Evolutionary conservation across 2,329 filamentous ascomycete species (phyloP), one percentile per base, ranked within the genome.

Genomic region (Blumeria graminis): DNA sequence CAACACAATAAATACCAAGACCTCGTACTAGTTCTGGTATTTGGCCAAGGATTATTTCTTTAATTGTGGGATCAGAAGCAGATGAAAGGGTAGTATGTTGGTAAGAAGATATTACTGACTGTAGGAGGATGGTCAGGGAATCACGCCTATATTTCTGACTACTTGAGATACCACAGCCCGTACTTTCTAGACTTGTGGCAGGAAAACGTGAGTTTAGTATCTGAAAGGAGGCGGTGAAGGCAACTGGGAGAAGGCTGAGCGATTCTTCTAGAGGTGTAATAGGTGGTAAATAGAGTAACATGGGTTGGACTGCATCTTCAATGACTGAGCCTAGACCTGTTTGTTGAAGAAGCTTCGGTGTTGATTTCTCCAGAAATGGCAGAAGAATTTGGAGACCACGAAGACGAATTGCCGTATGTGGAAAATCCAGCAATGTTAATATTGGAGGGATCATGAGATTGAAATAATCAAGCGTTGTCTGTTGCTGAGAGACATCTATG

Each of bases 231-330:
- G 81, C 80, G 7, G 75, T 72, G 61, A 88, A 93, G 0, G 83
- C 79, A 6, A 74, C 72, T 6, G 67, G 64, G 0, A 94, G 74
- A 3, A 95, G 69, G 1, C 65, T 63, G 1, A 84, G 64, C 3
- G 84, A 84, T 57, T 92, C 84, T 0, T 73, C 65, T 63, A 86
- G 82, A 0, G 84, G 80, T 0, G 86, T 94, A 45, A 94, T 71
- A 11, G 75, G 78, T 0, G 90, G 89, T 6, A 94, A 73, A 62
- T 80, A 85, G 7, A 82, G 74, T n/a, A 94, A 74, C 38, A 81
- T 79, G 0, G 86, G 84, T 60, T 81, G 75, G 1, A 86, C 68
- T 3, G 81, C 76, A 18, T 86, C 76, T 63, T 82, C 76, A 59
- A 90, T 82, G 32, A 90, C 75, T 13, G 74, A 69, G 22, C 74